Evolutionary conservation across 164 flowering plant genomes (phyloP), one percentile per base, ranked within the genome.

Genomic region (Magnolia officinalis): DNA sequence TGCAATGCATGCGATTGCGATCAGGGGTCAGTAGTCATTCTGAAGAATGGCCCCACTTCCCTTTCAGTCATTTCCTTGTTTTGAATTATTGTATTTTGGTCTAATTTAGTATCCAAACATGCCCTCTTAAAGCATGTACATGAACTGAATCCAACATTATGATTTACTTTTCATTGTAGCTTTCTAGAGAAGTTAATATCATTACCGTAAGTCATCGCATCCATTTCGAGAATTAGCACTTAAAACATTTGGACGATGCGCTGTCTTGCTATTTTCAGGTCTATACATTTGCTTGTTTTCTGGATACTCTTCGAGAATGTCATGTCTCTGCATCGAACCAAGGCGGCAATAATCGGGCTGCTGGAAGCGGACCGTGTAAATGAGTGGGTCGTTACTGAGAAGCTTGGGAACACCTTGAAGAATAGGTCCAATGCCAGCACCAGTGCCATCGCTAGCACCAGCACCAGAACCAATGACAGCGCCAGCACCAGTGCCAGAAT

Each of bases 301-400:
- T 90, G 95, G 95, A 90, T 92, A 26, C 78, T 92, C 8, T 91
- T 92, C 75, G 95, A 91, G 86, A 92, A 91, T 80, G 95, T 88
- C 23, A 91, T 91, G 97, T 90, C 97, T 1, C 86, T 92, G 8
- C 92, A 90, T 72, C 84, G 92, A 58, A 82, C 90, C 16, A 91
- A 90, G 77, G 93, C 92, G 10, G 76, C 92, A 24, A 80, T 91
- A 16, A 91, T 91, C 1, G 93, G 97, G 13, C 88, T 92, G 10
- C 81, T 89, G 2, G 97, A 87, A 74, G 89, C 89, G 2, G 83
- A 77, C 19, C 78, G 92, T 0, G 93, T 85, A n/a, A 89, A 92
- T 37, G 95, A 91, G 79, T 91, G 95, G 95, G 86, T 90, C 7
- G 97, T 91, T 18, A 91, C 97, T 4, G 94, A 92, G 81, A 91